Evolutionary conservation across 768 basidiomycete species (phyloP).

Genomic region (Macrolepiota albuminosa): DNA sequence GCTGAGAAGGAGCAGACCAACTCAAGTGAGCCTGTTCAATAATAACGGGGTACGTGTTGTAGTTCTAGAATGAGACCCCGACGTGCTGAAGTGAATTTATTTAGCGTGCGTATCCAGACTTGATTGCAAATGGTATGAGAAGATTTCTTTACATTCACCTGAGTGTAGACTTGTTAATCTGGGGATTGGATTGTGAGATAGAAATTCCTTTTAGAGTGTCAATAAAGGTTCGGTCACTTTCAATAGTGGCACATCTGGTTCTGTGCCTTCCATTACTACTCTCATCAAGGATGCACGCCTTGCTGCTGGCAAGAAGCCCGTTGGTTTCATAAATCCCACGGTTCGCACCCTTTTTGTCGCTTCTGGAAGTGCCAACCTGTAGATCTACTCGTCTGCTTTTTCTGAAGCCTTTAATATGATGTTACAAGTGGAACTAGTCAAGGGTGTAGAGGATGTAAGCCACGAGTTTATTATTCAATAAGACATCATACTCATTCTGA

Average conservation of each 20-base stretch:
- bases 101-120: constrained; percentile 29
- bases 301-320: constrained; percentile 28
- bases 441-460: constrained; percentile 40
- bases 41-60: constrained; percentile 24
- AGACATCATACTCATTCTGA: neutral
- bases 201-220: constrained; percentile 14
- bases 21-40: constrained; percentile 20
- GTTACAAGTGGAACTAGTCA: constrained; percentile 38
- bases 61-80: neutral
- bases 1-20: constrained; percentile 26
- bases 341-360: constrained; percentile 18
- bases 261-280: constrained; percentile 30
- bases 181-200: neutral
- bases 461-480: neutral
- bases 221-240: constrained; percentile 22
- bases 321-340: constrained; percentile 42
- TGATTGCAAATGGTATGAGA: constrained; percentile 32
- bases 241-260: constrained; percentile 28
- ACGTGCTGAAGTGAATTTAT: neutral
- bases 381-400: constrained; percentile 28
- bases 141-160: constrained; percentile 15
- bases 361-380: neutral
- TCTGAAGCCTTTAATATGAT: constrained; percentile 31
- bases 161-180: neutral
- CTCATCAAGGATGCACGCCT: constrained; percentile 35